Percentiles rank a stretch among this genome's conserved stretches.
These are phyloP conservation scores for Punica granatum DNA, from an alignment of 345 rosid genomes.

Conservation along the genomic window DNA sequence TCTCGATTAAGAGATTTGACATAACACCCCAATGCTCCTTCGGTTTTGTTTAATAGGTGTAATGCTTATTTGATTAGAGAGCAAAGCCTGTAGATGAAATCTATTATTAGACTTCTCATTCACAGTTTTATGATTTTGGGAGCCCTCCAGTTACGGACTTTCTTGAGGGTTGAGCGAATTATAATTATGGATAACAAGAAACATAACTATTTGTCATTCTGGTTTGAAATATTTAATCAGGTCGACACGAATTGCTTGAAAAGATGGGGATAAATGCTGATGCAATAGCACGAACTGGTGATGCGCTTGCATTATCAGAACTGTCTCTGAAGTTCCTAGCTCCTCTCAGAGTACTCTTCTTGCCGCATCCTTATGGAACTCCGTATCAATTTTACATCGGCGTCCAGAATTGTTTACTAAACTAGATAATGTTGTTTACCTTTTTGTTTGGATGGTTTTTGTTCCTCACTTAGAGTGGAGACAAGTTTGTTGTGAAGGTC, in stretches of 20 bases:
- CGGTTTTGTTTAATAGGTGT: background rate
- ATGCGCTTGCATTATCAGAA: constrained; percentile 66
- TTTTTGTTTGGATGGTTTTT: constrained; percentile 3
- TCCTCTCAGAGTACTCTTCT: constrained; percentile 52
- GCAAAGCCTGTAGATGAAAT: background rate
- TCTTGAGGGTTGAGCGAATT: background rate
- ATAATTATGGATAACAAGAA: background rate
- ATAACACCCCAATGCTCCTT: background rate
- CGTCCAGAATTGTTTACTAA: background rate
- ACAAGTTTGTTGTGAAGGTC: constrained; percentile 60
- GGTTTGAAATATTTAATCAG: constrained; percentile 23
- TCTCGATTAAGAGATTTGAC: background rate
- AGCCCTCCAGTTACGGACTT: background rate
- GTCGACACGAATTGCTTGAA: constrained; percentile 75
- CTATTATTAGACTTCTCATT: background rate
- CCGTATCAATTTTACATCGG: no score
- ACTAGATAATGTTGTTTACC: background rate
- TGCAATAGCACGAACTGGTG: constrained; percentile 61
- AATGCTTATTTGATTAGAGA: no score
- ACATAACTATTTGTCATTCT: background rate
- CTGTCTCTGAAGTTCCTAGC: constrained; percentile 68
- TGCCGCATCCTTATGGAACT: background rate
- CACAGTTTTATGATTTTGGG: background rate
- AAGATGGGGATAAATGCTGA: constrained; percentile 61
- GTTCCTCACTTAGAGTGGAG: constrained; percentile 48